Base-by-base conservation (phyloP, 768 basidiomycete species). In the Cystofilobasidium bisporidii region DNA sequence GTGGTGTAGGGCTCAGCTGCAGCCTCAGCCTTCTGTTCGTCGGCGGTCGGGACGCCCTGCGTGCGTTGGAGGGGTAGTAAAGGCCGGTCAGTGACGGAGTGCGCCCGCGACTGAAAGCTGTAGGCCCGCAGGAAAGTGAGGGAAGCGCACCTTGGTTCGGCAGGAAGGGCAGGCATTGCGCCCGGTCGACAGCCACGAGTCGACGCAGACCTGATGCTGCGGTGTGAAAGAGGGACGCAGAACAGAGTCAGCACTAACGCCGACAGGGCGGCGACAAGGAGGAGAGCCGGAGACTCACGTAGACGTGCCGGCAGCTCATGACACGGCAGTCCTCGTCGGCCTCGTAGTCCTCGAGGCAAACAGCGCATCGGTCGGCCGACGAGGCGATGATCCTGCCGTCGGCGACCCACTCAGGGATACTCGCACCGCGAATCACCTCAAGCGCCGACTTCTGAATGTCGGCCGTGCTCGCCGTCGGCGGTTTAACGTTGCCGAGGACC, bases 161-260 rank as follows among this genome's bases (percentile, higher is more conserved):
- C 92, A 96, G 10, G 89, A 89, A 40, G 92, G 92, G 76, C 92
- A 96, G 67, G 89, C 90, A 73, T 96, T 96, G 65, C 85, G 82
- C 3, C 91, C 91, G 8, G 82, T 84, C 75, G 86, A 82, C 40
- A 94, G 79, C 90, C 92, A 94, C 69, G 73, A 73, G 69, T 96
- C 92, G 9, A 96, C 89, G 72, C 92, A 96, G 26, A 76, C 78
- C 73, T 85, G 85, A 74, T 97, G 92, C 62, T 64, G 61, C 11
- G 20, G 12, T 28, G n/a, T 20, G 10, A 33, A 24, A 8, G 38
- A 59, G 36, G 5, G 20, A 60, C 3, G 26, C 10, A 12, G 0
- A 17, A 24, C n/a, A n/a, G 38, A 8, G 12, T 60, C 38, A 33
- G 30, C 38, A 3, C 15, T 3, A n/a, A 11, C 11, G 12, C 9